phyloP scores from a whole-genome alignment of 805 yeast genomes.

The Ogataea degrootiae region DNA sequence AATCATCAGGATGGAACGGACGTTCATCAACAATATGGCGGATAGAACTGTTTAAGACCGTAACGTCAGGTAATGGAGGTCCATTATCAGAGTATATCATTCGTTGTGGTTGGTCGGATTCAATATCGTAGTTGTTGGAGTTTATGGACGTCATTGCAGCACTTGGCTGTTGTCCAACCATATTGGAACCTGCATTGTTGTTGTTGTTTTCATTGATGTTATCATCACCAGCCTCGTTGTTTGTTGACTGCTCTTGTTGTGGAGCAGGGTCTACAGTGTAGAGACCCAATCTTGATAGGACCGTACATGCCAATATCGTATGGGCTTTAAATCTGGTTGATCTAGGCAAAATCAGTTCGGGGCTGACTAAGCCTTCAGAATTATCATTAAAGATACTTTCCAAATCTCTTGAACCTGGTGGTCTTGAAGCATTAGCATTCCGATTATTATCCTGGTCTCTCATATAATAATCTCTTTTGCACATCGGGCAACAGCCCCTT shows the following conservation, averaged over 20 bases:
- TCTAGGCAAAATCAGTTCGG: constrained; percentile 18
- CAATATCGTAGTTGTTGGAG: constrained; percentile 1
- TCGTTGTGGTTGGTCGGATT: constrained; percentile 4
- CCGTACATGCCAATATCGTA: constrained; percentile 20
- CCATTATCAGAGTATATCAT: constrained; percentile 11
- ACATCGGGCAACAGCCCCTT: constrained; percentile 79
- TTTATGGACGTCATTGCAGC: constrained; percentile 1
- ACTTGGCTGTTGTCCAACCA: background rate
- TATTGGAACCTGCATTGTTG: background rate
- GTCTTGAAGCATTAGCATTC: background rate
- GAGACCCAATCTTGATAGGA: constrained; percentile 10
- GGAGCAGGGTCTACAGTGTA: constrained; percentile 3
- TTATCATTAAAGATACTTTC: constrained; percentile 20
- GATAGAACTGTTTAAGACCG: constrained; percentile 19
- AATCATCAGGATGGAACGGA: constrained; percentile 37
- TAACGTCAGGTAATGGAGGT: constrained; percentile 26
- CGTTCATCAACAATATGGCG: constrained; percentile 27
- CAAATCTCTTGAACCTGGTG: constrained; percentile 19
- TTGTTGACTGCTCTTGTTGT: background rate
- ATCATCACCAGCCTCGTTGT: background rate
- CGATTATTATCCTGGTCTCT: constrained; percentile 20
- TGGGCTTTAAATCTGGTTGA: constrained; percentile 24
- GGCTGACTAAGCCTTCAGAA: constrained; percentile 12
- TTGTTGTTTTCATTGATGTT: background rate
- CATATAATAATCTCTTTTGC: constrained; percentile 63